phyloP scores from a whole-genome alignment of 305 asterid genomes.

The Plantago coronopus region DNA sequence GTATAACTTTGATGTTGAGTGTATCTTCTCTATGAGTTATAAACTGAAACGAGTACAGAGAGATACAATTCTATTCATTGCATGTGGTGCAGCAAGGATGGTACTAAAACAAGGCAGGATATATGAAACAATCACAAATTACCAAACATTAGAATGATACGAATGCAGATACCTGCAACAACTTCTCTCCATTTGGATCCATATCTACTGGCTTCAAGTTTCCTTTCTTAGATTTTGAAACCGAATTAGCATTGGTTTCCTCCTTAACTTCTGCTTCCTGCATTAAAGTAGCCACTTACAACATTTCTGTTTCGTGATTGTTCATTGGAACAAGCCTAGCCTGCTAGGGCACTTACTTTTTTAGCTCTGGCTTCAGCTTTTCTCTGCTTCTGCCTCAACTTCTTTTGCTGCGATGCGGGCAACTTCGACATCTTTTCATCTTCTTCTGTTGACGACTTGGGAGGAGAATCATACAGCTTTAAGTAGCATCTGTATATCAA shows the following conservation, averaged over 20 bases:
- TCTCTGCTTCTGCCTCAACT: constrained; percentile 87
- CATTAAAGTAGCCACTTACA: constrained; percentile 25
- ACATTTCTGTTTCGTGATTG: constrained; percentile 5
- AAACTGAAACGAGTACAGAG: constrained; percentile 1
- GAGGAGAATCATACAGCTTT: constrained; percentile 83
- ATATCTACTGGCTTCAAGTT: constrained; percentile 74
- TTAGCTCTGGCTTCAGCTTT: constrained; percentile 98
- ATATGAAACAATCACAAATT: constrained; percentile 5
- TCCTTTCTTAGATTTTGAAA: constrained; percentile 79
- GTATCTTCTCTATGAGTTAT: constrained; percentile 6
- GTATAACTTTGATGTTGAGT: constrained; percentile 5
- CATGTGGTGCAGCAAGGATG: background rate
- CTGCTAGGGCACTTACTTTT: constrained; percentile 46
- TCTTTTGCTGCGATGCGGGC: constrained; percentile 90
- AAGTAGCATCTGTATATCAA: constrained; percentile 75
- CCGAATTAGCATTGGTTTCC: constrained; percentile 57
- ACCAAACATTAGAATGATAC: constrained; percentile 16
- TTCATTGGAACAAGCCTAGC: constrained; percentile 18
- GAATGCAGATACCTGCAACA: constrained; percentile 58
- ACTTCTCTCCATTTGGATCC: constrained; percentile 92
- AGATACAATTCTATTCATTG: background rate
- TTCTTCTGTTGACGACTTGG: constrained; percentile 80
- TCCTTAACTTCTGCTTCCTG: constrained; percentile 96
- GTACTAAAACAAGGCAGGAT: constrained; percentile 12
- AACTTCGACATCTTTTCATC: constrained; percentile 83